Percentiles rank a stretch among this genome's conserved stretches.
Conservation (phyloP, 2,329 filamentous ascomycete species). For the Neonectria coccinea region DNA sequence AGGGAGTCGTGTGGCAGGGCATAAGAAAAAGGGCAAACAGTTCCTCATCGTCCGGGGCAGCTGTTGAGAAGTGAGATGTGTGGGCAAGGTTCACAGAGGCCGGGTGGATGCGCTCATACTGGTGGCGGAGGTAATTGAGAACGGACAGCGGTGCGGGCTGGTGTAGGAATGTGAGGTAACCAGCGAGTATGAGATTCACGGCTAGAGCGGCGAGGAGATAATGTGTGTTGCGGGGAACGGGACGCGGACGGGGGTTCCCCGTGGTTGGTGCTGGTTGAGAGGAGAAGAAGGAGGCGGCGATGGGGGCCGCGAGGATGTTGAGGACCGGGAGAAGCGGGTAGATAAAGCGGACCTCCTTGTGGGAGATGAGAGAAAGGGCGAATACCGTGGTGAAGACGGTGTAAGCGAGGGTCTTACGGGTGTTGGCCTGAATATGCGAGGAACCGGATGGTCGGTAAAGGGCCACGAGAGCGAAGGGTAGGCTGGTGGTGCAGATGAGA, state of each 20-base stretch:
- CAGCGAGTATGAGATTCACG: constrained; percentile 76
- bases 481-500: constrained; percentile 82
- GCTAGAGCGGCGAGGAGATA: constrained; percentile 70
- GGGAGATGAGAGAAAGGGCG: constrained; percentile 81
- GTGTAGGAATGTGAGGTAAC: constrained; percentile 81
- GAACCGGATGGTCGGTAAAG: constrained; percentile 64
- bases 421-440: constrained; percentile 50
- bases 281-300: constrained; percentile 74
- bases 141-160: constrained; percentile 84
- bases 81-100: constrained; percentile 40
- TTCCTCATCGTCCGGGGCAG: constrained; percentile 50
- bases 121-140: constrained; percentile 77
- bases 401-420: constrained; percentile 61
- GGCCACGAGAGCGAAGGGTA: constrained; percentile 80
- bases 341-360: constrained; percentile 98
- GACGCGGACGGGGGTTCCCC: constrained; percentile 44
- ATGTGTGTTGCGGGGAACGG: constrained; percentile 61
- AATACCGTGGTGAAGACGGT: constrained; percentile 70
- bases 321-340: constrained; percentile 91
- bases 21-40: constrained; percentile 85
- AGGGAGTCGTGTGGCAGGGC: constrained; percentile 96
- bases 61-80: constrained; percentile 41
- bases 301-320: constrained; percentile 80
- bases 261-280: constrained; percentile 44
- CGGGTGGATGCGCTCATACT: constrained; percentile 73